Base-by-base conservation (phyloP, 2,329 filamentous ascomycete species). In the Scytalidium sp. region DNA sequence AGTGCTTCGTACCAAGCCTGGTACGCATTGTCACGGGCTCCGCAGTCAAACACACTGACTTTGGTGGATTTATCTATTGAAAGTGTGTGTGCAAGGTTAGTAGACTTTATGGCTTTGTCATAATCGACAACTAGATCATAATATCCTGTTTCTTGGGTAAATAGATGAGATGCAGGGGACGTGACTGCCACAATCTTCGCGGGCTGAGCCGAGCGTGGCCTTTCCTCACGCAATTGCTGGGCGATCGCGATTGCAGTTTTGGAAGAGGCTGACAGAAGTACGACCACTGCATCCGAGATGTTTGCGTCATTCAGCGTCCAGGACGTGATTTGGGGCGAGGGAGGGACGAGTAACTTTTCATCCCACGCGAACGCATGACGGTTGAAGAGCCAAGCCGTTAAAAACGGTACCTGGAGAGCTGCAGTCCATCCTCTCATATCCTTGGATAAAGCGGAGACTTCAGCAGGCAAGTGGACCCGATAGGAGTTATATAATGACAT, bases 401-500 rank as follows among this genome's bases (percentile, higher is more conserved):
- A 52, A 44, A 63, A 61, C 13, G 59, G 46, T 15, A 58, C 29
- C 39, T 51, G 45, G 32, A 56, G 50, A 15, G 59, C 41, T 10
- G 60, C 50, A 41, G 57, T 58, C 36, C 51, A 51, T 3, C 54
- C 61, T 43, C 50, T 45, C 21, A 51, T 50, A 25, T 58, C 42
- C 25, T 54, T 51, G 13, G 50, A 47, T 21, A 50, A 27, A 15
- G 22, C 7, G 2, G 17, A 50, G 4, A 43, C 43, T n/a, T 52
- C 17, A 19, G 42, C n/a, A 17, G 27, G 47, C 20, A 43, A 46
- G 29, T 49, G 52, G 29, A 44, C 49, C 4, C 49, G 25, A 42
- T 63, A 63, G 1, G 55, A 56, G 27, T 62, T 63, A 42, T 62
- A 62, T 19, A 62, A 50, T 5, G 60, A 51, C 13, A 60, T 44